Conservation (phyloP, 2,329 filamentous ascomycete species). For the Fusarium duplospermum region DNA sequence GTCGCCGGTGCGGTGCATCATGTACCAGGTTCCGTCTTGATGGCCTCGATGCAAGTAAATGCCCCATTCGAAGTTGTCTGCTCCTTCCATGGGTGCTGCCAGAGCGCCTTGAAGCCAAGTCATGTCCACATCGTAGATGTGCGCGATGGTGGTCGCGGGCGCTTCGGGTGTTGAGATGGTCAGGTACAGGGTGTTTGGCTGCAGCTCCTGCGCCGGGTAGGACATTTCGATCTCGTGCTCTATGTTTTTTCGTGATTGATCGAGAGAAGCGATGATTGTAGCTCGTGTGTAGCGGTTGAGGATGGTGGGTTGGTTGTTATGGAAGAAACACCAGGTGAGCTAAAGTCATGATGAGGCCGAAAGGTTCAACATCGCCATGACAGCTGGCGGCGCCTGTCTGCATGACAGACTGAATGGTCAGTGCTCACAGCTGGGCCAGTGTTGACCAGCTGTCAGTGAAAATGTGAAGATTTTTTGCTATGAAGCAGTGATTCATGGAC, state of each 20-base stretch:
- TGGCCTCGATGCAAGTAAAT: constrained; percentile 49
- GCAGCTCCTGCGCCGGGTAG: constrained; percentile 28
- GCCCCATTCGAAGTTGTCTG: constrained; percentile 52
- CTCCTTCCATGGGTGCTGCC: constrained; percentile 24
- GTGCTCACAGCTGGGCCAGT: not conserved
- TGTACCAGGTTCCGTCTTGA: constrained; percentile 45
- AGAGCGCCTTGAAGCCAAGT: constrained; percentile 11
- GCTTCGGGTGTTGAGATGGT: constrained; percentile 38
- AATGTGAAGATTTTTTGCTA: not conserved
- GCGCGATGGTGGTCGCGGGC: not conserved
- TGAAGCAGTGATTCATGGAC: not conserved
- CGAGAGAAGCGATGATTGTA: not conserved
- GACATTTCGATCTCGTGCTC: constrained; percentile 21
- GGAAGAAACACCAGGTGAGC: not conserved
- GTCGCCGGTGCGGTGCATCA: constrained; percentile 13
- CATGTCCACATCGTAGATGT: constrained; percentile 25
- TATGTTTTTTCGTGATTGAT: not conserved
- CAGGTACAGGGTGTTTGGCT: constrained; percentile 42
- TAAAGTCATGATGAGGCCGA: not conserved
- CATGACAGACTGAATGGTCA: not conserved
- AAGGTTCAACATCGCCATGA: not conserved
- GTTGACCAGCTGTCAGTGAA: not conserved
- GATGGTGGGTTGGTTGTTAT: not conserved
- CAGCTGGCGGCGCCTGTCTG: not conserved
- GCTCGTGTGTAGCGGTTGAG: not conserved